Base-by-base conservation (phyloP, 345 rosid genomes). In the Cochlearia excelsa region DNA sequence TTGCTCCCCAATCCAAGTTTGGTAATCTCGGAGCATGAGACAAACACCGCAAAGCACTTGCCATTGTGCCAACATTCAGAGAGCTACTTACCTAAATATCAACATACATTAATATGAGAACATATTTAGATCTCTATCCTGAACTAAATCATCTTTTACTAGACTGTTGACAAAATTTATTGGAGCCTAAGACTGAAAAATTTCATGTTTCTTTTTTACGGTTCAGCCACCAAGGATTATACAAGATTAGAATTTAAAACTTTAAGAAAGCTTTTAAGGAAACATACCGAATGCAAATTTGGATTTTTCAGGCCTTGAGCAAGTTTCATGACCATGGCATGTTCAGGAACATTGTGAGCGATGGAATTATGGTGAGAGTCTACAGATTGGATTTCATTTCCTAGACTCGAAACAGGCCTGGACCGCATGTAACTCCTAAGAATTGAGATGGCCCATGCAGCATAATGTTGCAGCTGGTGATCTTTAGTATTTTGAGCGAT, bases 361-460 rank as follows among this genome's bases (percentile, higher is more conserved):
- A 50, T 61, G 59, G 73, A 59, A 63, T 63, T 74, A 30, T 76
- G 71, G 47, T 71, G 79, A 54, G 73, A 47, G 57, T 28, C 63
- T 62, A 72, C 77, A 58, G 73, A 55, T 34, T 71, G 76, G 63
- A 11, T 38, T 11, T 47, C 58, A 44, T 51, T 73, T 47, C 70
- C 70, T 61, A 46, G 44, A 53, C 69, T 73, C 33, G 46, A 45
- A 44, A 47, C 54, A 69, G 82, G 85, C 76, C 64, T 48, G 28
- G 87, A 83, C 84, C 90, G 83, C 68, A 88, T 54, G 68, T 65
- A 67, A 74, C 75, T 61, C 73, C 85, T 78, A 50, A 92, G 92
- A 72, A 92, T 66, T 63, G 95, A 81, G 66, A 84, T 71, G 30
- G 88, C 83, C 98, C 98, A 92, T 23, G 96, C 83, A 35, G 96